These are phyloP conservation scores for Ploettnerulaceae sp. DNA, from an alignment of 2,329 filamentous ascomycete genomes.

Conservation along the genomic window DNA sequence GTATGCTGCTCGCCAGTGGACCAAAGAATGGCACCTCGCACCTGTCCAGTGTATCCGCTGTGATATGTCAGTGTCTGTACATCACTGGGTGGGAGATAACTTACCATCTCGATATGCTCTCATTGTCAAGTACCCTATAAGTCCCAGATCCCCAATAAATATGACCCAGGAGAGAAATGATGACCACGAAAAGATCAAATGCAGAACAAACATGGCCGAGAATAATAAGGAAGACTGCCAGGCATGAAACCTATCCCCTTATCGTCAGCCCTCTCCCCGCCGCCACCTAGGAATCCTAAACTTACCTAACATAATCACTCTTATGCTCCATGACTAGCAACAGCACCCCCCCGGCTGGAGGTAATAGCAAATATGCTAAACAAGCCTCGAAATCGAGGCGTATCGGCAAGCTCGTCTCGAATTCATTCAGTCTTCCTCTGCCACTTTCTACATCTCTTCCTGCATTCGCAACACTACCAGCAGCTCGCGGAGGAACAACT, in stretches of 20 bases:
- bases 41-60: constrained; percentile 54
- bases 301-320: constrained; percentile 91
- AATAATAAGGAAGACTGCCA: constrained; percentile 91
- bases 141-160: constrained; percentile 65
- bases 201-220: constrained; percentile 66
- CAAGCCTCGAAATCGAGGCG: constrained; percentile 86
- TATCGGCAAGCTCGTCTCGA: constrained; percentile 84
- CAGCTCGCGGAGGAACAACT: constrained; percentile 14
- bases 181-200: constrained; percentile 84
- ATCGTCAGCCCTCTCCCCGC: background rate
- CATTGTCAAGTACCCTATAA: constrained; percentile 72
- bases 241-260: constrained; percentile 71
- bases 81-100: constrained; percentile 17
- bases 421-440: constrained; percentile 65
- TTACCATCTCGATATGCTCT: constrained; percentile 77
- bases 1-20: constrained; percentile 75
- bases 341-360: constrained; percentile 80
- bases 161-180: constrained; percentile 78
- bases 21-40: constrained; percentile 82
- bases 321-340: constrained; percentile 85
- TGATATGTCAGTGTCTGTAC: constrained; percentile 18
- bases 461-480: constrained; percentile 17
- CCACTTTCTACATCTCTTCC: constrained; percentile 21
- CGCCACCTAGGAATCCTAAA: constrained; percentile 11
- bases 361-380: constrained; percentile 79